phyloP scores from a whole-genome alignment of 129 eudicot genomes.

The Helianthus annuus region DNA sequence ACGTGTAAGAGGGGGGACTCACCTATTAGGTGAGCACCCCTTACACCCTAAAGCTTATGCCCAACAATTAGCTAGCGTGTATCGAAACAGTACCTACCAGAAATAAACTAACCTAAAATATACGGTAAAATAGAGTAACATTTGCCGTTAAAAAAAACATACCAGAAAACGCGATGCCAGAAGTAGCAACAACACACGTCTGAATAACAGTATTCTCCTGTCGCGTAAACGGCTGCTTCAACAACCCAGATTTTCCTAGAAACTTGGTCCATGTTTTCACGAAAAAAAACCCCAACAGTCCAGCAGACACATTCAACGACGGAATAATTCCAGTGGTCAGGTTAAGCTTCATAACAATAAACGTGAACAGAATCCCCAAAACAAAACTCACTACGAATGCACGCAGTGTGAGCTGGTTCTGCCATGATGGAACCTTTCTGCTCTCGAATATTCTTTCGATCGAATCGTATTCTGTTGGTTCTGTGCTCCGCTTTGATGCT shows the following conservation, averaged over 20 bases:
- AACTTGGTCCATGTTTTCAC: conserved; percentile 48
- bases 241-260: conserved; percentile 35
- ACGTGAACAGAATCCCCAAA: conserved; percentile 47
- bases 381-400: conserved; percentile 61
- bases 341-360: conserved; percentile 69
- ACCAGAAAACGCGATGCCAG: conserved; percentile 51
- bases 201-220: conserved; percentile 55
- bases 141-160: background rate
- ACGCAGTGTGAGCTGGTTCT: conserved; percentile 53
- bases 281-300: conserved; percentile 57
- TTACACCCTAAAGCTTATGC: background rate
- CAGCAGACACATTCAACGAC: conserved; percentile 64
- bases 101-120: background rate
- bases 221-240: conserved; percentile 45
- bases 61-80: background rate
- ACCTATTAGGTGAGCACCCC: too few relatives aligned
- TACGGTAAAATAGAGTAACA: too few relatives aligned
- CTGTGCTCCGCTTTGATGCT: background rate
- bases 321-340: conserved; percentile 74
- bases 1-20: too few relatives aligned
- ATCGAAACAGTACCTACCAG: conserved; percentile 15
- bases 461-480: conserved; percentile 20
- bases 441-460: conserved; percentile 46
- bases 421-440: conserved; percentile 56
- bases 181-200: conserved; percentile 48